phyloP scores from a whole-genome alignment of 2,329 filamentous ascomycete species.

The Thielaviopsis populi region DNA sequence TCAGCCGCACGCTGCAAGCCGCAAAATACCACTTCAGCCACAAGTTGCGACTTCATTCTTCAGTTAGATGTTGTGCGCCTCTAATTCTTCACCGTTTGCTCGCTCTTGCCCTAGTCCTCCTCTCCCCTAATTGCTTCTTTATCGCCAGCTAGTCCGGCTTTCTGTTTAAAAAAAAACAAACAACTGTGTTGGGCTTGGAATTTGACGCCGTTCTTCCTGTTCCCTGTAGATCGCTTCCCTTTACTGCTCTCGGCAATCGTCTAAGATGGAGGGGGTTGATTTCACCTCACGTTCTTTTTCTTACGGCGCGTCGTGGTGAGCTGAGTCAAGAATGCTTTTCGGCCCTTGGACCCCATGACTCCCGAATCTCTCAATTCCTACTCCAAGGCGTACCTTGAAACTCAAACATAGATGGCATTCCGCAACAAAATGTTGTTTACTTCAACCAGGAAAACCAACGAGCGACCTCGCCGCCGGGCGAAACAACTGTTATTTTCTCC shows the following conservation, averaged over 20 bases:
- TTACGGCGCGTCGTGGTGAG: not conserved
- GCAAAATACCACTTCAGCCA: not conserved
- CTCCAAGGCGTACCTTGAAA: not conserved
- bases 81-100: too few relatives aligned
- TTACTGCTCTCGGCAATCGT: not conserved
- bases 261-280: not conserved
- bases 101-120: too few relatives aligned
- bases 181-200: not conserved
- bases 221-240: not conserved
- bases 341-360: not conserved
- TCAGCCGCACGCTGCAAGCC: not conserved
- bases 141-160: too few relatives aligned
- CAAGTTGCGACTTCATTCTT: not conserved
- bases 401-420: not conserved
- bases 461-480: too few relatives aligned
- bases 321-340: not conserved
- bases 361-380: not conserved
- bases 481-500: too few relatives aligned
- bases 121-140: too few relatives aligned
- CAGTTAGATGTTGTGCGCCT: too few relatives aligned
- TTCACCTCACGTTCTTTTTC: not conserved
- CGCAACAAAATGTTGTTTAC: not conserved
- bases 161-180: too few relatives aligned
- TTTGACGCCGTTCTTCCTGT: not conserved
- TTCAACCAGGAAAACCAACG: not conserved